These are phyloP conservation scores for Pythium utonaiense DNA, from an alignment of 352 stramenopile genomes.

Conservation along the genomic window DNA sequence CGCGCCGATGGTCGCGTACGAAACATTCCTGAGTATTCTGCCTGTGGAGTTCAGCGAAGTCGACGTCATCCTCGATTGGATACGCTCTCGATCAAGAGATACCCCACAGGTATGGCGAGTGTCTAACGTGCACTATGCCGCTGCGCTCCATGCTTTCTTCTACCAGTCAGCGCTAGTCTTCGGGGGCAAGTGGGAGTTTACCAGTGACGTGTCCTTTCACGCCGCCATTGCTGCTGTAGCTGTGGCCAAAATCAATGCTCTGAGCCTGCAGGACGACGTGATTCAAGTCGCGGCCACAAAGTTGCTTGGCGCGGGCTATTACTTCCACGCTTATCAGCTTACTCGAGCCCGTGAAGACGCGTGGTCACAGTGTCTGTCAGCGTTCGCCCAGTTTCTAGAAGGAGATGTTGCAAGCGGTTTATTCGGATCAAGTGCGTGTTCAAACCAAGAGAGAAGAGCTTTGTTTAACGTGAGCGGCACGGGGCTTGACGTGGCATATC, in stretches of 20 bases:
- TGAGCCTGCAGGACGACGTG: neutral
- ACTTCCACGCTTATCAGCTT: constrained; percentile 3
- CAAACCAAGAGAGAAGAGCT: neutral
- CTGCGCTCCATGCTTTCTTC: too few relatives aligned
- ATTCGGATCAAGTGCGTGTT: neutral
- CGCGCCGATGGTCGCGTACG: constrained; percentile 12
- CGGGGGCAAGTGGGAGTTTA: constrained; percentile 4
- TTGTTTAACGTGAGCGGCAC: constrained; percentile 8
- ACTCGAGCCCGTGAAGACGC: neutral
- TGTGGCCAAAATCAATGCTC: neutral
- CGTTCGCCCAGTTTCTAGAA: constrained; percentile 11
- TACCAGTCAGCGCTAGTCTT: neutral
- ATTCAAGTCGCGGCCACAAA: neutral
- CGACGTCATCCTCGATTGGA: neutral
- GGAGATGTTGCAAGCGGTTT: constrained; percentile 5
- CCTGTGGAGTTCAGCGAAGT: neutral
- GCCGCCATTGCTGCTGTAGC: neutral
- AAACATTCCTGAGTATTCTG: constrained; percentile 8
- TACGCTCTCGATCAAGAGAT: too few relatives aligned
- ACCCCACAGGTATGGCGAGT: too few relatives aligned
- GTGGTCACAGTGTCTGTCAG: neutral
- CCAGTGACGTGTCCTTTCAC: constrained; percentile 7
- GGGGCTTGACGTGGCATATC: constrained; percentile 4
- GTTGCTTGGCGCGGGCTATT: constrained; percentile 15
- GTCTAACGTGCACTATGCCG: too few relatives aligned